Conservation (phyloP, 495 filamentous ascomycete genomes). For the Penicillium simplicissimum region DNA sequence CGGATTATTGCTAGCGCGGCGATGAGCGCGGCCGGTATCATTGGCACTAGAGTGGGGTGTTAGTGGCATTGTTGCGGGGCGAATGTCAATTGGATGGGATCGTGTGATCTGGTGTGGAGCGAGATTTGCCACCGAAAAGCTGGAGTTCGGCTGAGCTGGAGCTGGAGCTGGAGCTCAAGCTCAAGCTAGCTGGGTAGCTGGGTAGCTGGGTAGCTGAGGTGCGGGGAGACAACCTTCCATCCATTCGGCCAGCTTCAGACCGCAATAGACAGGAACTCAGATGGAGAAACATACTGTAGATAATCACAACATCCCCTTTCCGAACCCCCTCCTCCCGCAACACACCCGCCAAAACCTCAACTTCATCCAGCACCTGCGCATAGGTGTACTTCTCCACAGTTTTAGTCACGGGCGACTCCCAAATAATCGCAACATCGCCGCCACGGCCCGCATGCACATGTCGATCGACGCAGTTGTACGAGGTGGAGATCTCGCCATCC, state of each 20-base stretch:
- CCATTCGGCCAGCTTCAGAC: too few relatives aligned
- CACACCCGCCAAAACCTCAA: conserved; percentile 80
- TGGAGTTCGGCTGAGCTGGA: background rate
- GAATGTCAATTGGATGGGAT: background rate
- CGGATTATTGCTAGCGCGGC: conserved; percentile 80
- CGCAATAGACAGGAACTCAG: too few relatives aligned
- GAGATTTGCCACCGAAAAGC: background rate
- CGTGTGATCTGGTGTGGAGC: background rate
- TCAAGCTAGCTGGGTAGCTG: background rate
- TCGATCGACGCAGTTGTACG: conserved; percentile 87
- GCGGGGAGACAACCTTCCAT: too few relatives aligned
- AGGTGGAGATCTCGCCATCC: conserved; percentile 83
- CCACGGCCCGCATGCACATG: conserved; percentile 79
- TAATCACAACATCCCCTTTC: conserved; percentile 86
- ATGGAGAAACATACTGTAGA: conserved; percentile 71
- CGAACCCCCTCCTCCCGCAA: conserved; percentile 79
- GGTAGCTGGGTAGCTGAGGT: too few relatives aligned
- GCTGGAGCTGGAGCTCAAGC: background rate
- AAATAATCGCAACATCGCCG: conserved; percentile 72
- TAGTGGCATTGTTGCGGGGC: background rate
- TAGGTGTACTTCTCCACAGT: conserved; percentile 73
- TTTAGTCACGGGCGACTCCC: conserved; percentile 85
- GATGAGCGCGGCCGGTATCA: conserved; percentile 87
- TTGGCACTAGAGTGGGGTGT: conserved; percentile 66
- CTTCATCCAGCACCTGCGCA: conserved; percentile 72